These are phyloP conservation scores for Calonectria pseudoturangicola DNA, from an alignment of 2,329 filamentous ascomycete species.

Conservation along the genomic window DNA sequence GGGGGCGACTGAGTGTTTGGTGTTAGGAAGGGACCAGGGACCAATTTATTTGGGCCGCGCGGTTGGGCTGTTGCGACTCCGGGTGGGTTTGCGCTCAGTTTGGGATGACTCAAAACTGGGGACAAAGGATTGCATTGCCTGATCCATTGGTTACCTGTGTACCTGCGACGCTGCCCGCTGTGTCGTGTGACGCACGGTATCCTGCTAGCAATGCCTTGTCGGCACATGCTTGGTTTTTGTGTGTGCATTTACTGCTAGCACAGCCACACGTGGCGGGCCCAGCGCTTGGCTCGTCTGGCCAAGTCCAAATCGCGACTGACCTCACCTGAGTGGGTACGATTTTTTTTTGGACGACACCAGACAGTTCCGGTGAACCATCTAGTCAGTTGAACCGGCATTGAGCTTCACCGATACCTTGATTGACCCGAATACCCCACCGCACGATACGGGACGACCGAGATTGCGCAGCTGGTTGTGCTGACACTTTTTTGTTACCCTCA, in stretches of 20 bases:
- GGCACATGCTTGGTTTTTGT: conserved; percentile 17
- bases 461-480: not conserved
- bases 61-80: conserved; percentile 43
- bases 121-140: conserved; percentile 24
- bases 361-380: conserved; percentile 12
- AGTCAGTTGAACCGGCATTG: conserved; percentile 12
- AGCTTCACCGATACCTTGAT: conserved; percentile 3
- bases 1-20: conserved; percentile 29
- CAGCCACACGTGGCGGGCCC: conserved; percentile 35
- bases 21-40: conserved; percentile 33
- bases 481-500: not conserved
- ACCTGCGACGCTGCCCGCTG: not conserved
- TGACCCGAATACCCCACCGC: not conserved
- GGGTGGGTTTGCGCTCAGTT: conserved; percentile 28
- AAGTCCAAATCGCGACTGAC: conserved; percentile 22
- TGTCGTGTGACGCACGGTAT: conserved; percentile 33
- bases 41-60: conserved; percentile 36
- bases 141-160: conserved; percentile 17
- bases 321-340: conserved; percentile 11
- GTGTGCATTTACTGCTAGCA: conserved; percentile 20
- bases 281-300: not conserved
- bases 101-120: conserved; percentile 33
- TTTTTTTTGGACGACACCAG: conserved; percentile 21
- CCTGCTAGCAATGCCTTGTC: conserved; percentile 31
- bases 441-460: not conserved